Evolutionary conservation across 2,329 filamentous ascomycete species (phyloP).

Genomic region (Claviceps maximensis): DNA sequence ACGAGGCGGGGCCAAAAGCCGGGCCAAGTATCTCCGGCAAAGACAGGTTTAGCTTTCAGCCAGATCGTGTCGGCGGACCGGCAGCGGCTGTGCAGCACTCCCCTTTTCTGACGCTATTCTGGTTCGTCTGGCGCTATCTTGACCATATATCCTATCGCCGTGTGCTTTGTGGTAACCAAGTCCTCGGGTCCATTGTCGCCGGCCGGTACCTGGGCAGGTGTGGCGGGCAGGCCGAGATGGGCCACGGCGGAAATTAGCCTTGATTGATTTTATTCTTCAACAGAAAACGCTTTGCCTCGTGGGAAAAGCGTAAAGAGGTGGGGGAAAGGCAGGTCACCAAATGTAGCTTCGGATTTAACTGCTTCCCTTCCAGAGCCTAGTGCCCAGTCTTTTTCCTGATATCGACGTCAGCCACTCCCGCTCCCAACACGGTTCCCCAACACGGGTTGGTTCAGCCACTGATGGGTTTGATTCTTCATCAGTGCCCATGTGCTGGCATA

Average conservation of each 20-base stretch:
- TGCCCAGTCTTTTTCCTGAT: not conserved
- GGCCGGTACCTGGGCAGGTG: not conserved
- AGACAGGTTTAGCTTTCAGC: not conserved
- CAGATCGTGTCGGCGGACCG: not conserved
- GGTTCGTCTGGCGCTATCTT: not conserved
- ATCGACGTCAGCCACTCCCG: not conserved
- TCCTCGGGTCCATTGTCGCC: not conserved
- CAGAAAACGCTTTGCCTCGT: not conserved
- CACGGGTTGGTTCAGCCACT: not conserved
- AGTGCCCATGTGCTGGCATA: not conserved
- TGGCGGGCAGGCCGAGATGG: not conserved
- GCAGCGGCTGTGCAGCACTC: not conserved
- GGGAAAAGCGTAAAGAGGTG: not conserved
- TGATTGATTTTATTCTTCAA: not conserved
- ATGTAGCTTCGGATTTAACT: not conserved
- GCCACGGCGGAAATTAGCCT: not conserved
- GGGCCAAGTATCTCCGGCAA: not conserved
- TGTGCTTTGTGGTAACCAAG: not conserved
- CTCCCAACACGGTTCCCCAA: not conserved
- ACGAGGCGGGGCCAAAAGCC: conserved; percentile 2
- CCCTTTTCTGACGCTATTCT: not conserved
- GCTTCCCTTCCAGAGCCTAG: not conserved
- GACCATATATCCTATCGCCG: too few relatives aligned
- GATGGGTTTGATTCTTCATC: not conserved
- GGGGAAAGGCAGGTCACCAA: not conserved